Conservation (phyloP, 2,329 filamentous ascomycete species). For the Boeremia exigua region DNA sequence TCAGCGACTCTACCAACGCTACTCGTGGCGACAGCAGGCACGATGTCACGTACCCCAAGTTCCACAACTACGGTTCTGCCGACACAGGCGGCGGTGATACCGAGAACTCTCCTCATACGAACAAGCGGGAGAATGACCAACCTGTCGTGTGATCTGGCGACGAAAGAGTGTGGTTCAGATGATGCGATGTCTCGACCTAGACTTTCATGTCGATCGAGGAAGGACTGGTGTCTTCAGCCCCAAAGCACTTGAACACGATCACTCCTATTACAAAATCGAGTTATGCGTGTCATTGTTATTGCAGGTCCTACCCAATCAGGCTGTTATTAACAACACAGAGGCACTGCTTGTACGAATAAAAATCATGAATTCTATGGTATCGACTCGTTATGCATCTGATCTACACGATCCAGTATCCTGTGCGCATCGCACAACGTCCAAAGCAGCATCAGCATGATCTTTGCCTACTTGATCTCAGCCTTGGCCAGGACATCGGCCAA, state of each 20-base stretch:
- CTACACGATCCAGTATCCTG: neutral
- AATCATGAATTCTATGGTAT: conserved; percentile 19
- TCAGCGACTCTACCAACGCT: conserved; percentile 24
- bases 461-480: conserved; percentile 56
- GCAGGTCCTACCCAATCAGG: neutral
- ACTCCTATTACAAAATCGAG: neutral
- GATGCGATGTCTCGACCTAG: no score
- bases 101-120: conserved; percentile 2
- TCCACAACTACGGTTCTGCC: neutral
- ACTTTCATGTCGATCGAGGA: no score
- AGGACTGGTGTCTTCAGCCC: no score
- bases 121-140: conserved; percentile 19
- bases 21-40: neutral
- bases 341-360: neutral
- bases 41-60: neutral
- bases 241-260: no score
- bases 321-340: neutral
- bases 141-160: neutral
- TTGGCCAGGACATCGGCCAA: conserved; percentile 78
- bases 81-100: neutral
- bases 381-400: conserved; percentile 7
- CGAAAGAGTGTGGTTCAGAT: no score
- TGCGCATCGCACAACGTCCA: neutral
- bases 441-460: neutral
- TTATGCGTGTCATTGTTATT: no score